Conservation (phyloP, 2,329 filamentous ascomycete genomes). For the Fusarium armeniacum region DNA sequence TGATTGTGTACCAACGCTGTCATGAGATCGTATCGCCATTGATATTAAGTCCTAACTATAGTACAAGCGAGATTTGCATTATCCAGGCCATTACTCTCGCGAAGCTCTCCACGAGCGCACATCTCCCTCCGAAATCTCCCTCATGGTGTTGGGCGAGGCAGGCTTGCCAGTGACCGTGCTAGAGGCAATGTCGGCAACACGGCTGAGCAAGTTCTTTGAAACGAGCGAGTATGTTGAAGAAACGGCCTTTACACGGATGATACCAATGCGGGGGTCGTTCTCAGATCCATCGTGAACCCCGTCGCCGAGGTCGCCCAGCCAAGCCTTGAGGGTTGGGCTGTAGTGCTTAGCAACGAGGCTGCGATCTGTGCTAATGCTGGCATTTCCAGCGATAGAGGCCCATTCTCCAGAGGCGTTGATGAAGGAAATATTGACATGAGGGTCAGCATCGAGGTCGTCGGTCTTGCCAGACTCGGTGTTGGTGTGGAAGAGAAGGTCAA, state of each 20-base stretch:
- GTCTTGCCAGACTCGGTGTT: constrained; percentile 93
- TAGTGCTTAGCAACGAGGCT: constrained; percentile 81
- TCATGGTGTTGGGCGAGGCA: constrained; percentile 79
- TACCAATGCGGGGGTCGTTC: constrained; percentile 83
- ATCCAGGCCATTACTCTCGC: constrained; percentile 32
- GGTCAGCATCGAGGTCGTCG: constrained; percentile 79
- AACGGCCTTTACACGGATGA: constrained; percentile 81
- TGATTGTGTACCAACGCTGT: constrained; percentile 30
- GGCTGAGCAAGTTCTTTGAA: constrained; percentile 72
- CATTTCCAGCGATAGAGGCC: constrained; percentile 85
- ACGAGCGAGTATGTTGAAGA: constrained; percentile 80
- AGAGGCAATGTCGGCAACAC: constrained; percentile 79
- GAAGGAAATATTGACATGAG: constrained; percentile 86
- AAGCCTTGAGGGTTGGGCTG: constrained; percentile 79
- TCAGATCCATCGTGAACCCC: constrained; percentile 86
- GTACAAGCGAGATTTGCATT: constrained; percentile 37
- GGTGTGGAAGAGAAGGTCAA: constrained; percentile 90
- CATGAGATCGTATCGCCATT: constrained; percentile 30
- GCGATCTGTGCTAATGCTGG: constrained; percentile 78
- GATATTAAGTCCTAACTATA: constrained; percentile 35
- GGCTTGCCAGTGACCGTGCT: constrained; percentile 79
- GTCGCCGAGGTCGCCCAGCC: constrained; percentile 88
- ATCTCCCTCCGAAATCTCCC: constrained; percentile 78
- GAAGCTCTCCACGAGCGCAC: constrained; percentile 68
- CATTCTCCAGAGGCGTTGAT: constrained; percentile 82